Percentiles rank a stretch among this genome's conserved stretches.
Evolutionary conservation across 768 basidiomycete genomes (phyloP).

Genomic region (Dendrothele bispora): DNA sequence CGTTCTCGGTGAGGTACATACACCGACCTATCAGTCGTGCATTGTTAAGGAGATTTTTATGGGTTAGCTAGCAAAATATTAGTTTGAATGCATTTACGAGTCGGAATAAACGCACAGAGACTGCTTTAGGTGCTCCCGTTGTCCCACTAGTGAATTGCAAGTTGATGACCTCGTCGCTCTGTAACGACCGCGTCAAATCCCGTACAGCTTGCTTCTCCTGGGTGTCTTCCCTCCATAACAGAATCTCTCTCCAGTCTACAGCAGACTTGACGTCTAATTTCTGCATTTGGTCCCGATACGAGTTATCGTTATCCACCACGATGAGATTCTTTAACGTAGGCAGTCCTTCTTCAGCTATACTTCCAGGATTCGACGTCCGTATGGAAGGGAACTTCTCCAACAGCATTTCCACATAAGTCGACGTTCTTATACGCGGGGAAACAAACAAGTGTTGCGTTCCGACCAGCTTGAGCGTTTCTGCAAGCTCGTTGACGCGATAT

Average conservation of each 20-base stretch:
- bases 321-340: conserved; percentile 65
- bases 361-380: conserved; percentile 44
- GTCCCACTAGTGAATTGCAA: conserved; percentile 88
- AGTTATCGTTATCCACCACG: conserved; percentile 61
- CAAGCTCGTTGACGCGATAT: conserved; percentile 66
- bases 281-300: conserved; percentile 35
- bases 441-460: conserved; percentile 70
- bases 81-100: neutral
- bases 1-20: conserved; percentile 66
- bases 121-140: conserved; percentile 80
- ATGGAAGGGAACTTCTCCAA: conserved; percentile 58
- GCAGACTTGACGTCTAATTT: conserved; percentile 45
- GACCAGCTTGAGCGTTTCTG: conserved; percentile 59
- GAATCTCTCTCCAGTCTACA: conserved; percentile 70
- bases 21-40: conserved; percentile 65
- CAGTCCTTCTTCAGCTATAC: conserved; percentile 56
- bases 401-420: conserved; percentile 63
- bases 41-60: conserved; percentile 79
- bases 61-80: conserved; percentile 59
- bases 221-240: conserved; percentile 65
- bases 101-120: conserved; percentile 53
- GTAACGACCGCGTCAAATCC: conserved; percentile 37
- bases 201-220: conserved; percentile 42
- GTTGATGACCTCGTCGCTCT: conserved; percentile 74
- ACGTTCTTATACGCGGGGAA: conserved; percentile 67